Evolutionary conservation across 192 early-diverging fungal genomes (phyloP), one percentile per base, ranked within the genome.

Genomic region (Backusella circina): DNA sequence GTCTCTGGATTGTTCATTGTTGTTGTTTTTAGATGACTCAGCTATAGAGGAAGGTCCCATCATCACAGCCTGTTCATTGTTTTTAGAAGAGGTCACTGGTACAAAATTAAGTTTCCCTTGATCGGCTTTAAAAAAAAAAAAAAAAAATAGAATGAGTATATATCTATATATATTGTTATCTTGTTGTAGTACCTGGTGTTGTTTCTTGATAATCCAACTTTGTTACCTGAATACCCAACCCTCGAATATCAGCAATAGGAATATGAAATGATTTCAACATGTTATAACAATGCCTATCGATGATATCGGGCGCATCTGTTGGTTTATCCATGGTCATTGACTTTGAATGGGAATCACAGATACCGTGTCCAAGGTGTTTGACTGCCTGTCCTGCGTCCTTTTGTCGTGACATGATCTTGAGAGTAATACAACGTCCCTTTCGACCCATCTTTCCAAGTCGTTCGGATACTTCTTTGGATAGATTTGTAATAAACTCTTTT

Each of bases 331-430:
- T 41, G 21, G 82, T 78, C 31, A 74, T 80, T 5, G 88, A 87
- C 65, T 86, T 87, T 26, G 85, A 84, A 71, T 89, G 80, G 30
- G 75, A 85, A 71, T 94, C 91, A 26, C 88, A 89, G 21, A 86
- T 78, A 2, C 92, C 92, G 75, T 90, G 88, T 0, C 92, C 92
- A 30, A 94, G 73, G 66, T 89, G 86, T 41, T 92, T 94, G 32
- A 30, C 79, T 0, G 87, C 81, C 54, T 85, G 87, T 0, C 75
- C 80, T 7, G 86, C 83, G 39, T 82, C 85, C 30, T 77, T 71
- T n/a, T 85, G 80, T 16, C 90, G 77, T 38, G 83, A 82, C 75
- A 89, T 88, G 18, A 93, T 71, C 76, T 93, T 95, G 9, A 98
- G 67, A 5, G 93, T 91, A 3, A 97, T 84, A 4, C 84, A 81